Evolutionary conservation across 78 protist species (phyloP).

Genomic region (Mantamonas sphyraenae): DNA sequence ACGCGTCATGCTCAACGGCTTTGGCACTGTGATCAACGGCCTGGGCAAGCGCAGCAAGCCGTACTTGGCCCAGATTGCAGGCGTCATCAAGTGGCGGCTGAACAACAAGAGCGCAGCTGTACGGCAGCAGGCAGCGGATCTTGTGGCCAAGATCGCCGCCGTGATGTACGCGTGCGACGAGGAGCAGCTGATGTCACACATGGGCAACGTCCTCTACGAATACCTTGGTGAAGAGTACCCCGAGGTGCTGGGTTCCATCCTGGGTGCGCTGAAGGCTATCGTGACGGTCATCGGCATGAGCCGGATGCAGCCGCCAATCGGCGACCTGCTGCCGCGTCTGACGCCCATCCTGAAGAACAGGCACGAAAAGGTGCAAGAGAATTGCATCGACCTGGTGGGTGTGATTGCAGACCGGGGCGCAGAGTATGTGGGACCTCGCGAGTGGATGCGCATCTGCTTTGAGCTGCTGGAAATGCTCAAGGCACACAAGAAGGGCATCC

Average conservation of each 20-base stretch:
- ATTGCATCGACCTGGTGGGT: constrained; percentile 92
- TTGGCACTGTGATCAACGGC: constrained; percentile 80
- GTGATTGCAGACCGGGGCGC: constrained; percentile 89
- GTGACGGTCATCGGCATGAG: constrained; percentile 89
- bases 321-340: constrained; percentile 88
- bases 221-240: constrained; percentile 98
- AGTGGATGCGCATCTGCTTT: constrained; percentile 97
- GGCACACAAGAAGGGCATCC: constrained; percentile 88
- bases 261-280: constrained; percentile 87
- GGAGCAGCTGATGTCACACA: constrained; percentile 70
- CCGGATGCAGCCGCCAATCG: constrained; percentile 91
- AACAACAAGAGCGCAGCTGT: constrained; percentile 66
- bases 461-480: constrained; percentile 95
- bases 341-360: constrained; percentile 93
- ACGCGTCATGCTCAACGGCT: constrained; percentile 71
- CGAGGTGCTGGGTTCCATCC: constrained; percentile 90
- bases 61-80: constrained; percentile 84
- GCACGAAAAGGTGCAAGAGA: constrained; percentile 93
- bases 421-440: constrained; percentile 81
- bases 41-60: constrained; percentile 84
- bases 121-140: constrained; percentile 92
- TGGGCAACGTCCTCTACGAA: constrained; percentile 88
- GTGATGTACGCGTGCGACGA: constrained; percentile 86
- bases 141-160: constrained; percentile 82
- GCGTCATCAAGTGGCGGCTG: constrained; percentile 86